These are phyloP conservation scores for Penicillium sp. DNA, from an alignment of 2,329 filamentous ascomycete genomes.

Conservation along the genomic window DNA sequence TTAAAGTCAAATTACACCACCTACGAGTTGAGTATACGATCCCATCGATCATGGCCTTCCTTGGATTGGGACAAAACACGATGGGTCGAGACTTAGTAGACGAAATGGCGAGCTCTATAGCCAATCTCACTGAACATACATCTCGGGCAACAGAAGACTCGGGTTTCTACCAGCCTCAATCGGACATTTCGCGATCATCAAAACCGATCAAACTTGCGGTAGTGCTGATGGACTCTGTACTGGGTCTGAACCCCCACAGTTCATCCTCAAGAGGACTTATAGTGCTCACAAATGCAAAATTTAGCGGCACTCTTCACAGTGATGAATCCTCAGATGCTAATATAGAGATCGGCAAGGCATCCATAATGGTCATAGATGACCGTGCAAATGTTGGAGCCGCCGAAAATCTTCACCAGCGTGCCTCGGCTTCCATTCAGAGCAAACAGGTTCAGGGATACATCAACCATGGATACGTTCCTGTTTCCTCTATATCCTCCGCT, in stretches of 20 bases:
- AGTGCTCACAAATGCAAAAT: constrained; percentile 75
- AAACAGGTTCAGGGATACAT: constrained; percentile 57
- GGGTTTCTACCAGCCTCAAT: constrained; percentile 16
- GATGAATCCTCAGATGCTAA: constrained; percentile 66
- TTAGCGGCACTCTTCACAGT: constrained; percentile 70
- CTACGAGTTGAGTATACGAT: constrained; percentile 88
- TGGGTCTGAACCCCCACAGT: constrained; percentile 82
- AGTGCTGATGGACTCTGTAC: constrained; percentile 76
- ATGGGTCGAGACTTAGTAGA: constrained; percentile 74
- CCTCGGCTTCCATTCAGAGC: constrained; percentile 34
- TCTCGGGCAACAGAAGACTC: constrained; percentile 11
- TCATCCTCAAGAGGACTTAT: constrained; percentile 76
- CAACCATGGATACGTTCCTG: constrained; percentile 76
- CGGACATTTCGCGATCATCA: constrained; percentile 25
- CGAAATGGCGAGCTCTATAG: constrained; percentile 77
- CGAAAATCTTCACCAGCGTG: constrained; percentile 37
- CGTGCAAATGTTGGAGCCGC: constrained; percentile 53
- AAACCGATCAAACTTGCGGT: constrained; percentile 62
- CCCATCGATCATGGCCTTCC: constrained; percentile 76
- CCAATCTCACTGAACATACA: constrained; percentile 66
- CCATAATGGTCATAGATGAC: constrained; percentile 82
- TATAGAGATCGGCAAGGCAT: constrained; percentile 76
- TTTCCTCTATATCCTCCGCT: constrained; percentile 85
- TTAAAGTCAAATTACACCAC: constrained; percentile 87
- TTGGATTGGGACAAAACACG: constrained; percentile 70